phyloP scores from a whole-genome alignment of 441 rosid genomes.

The Gossypium gossypioides region DNA sequence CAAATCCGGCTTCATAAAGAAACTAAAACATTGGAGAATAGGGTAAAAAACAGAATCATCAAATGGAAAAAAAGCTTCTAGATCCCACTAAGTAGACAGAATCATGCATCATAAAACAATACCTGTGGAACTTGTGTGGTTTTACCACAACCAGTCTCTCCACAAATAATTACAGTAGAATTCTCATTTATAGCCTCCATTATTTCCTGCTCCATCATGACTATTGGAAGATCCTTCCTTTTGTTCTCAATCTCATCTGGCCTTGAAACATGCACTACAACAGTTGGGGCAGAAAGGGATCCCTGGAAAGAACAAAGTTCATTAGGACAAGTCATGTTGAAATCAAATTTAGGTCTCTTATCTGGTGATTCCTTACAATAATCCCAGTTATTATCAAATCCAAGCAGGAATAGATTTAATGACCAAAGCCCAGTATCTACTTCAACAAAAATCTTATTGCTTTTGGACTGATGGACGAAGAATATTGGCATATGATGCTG shows the following conservation, averaged over 20 bases:
- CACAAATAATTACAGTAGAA: slow-evolving; percentile 55
- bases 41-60: slow-evolving; percentile 9
- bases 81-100: not conserved
- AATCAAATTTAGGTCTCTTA: slow-evolving; percentile 19
- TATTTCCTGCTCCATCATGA: slow-evolving; percentile 98
- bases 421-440: no score
- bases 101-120: slow-evolving; percentile 14
- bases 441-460: no score
- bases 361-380: slow-evolving; percentile 25
- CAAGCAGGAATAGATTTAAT: no score
- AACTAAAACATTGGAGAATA: slow-evolving; percentile 36
- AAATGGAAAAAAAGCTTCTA: not conserved
- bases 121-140: slow-evolving; percentile 99
- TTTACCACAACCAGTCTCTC: slow-evolving; percentile 97
- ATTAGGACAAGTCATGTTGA: slow-evolving; percentile 10
- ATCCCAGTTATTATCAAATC: no score
- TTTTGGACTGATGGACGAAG: no score
- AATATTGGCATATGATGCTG: no score
- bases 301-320: slow-evolving; percentile 23
- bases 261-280: slow-evolving; percentile 39
- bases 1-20: slow-evolving; percentile 87
- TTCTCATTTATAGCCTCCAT: slow-evolving; percentile 86
- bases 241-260: slow-evolving; percentile 55
- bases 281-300: slow-evolving; percentile 12
- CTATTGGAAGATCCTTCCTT: slow-evolving; percentile 82